Conservation (phyloP, 2,329 filamentous ascomycete species). For the Xylaria polymorpha region DNA sequence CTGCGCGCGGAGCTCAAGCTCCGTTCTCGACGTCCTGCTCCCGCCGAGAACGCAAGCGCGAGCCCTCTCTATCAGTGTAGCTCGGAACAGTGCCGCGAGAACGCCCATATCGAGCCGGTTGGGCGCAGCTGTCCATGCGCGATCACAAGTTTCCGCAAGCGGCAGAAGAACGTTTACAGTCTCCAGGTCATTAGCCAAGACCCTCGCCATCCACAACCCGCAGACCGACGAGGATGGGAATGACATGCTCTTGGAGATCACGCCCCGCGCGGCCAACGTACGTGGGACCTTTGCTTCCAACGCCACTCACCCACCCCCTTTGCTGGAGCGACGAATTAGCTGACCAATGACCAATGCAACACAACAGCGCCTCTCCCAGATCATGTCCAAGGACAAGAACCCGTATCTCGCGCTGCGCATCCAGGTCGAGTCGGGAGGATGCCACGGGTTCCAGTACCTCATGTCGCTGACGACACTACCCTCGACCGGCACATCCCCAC, state of each 20-base stretch:
- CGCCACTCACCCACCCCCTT: no score
- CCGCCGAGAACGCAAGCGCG: slow-evolving; percentile 42
- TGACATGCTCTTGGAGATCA: slow-evolving; percentile 86
- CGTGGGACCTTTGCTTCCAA: slow-evolving; percentile 39
- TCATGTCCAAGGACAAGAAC: slow-evolving; percentile 78
- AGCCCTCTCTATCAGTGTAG: slow-evolving; percentile 49
- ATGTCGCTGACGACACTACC: slow-evolving; percentile 83
- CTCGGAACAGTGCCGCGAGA: slow-evolving; percentile 5
- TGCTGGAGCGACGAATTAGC: neutral
- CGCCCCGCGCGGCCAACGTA: slow-evolving; percentile 83
- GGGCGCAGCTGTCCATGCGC: slow-evolving; percentile 9
- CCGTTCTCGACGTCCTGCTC: slow-evolving; percentile 54
- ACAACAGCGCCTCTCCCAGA: slow-evolving; percentile 76
- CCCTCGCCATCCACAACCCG: slow-evolving; percentile 73
- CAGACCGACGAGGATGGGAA: slow-evolving; percentile 84
- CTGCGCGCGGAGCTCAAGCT: slow-evolving; percentile 39
- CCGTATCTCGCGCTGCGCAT: slow-evolving; percentile 89
- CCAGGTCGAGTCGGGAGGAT: slow-evolving; percentile 91
- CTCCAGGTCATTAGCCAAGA: slow-evolving; percentile 50
- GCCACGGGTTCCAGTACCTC: slow-evolving; percentile 97
- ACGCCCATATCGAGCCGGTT: slow-evolving; percentile 27
- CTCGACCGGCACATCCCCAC: slow-evolving; percentile 27
- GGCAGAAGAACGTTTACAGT: slow-evolving; percentile 25
- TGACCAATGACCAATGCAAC: slow-evolving; percentile 3
- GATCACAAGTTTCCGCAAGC: neutral